phyloP scores from a whole-genome alignment of 2,329 filamentous ascomycete species.

The Aureobasidium sp. region DNA sequence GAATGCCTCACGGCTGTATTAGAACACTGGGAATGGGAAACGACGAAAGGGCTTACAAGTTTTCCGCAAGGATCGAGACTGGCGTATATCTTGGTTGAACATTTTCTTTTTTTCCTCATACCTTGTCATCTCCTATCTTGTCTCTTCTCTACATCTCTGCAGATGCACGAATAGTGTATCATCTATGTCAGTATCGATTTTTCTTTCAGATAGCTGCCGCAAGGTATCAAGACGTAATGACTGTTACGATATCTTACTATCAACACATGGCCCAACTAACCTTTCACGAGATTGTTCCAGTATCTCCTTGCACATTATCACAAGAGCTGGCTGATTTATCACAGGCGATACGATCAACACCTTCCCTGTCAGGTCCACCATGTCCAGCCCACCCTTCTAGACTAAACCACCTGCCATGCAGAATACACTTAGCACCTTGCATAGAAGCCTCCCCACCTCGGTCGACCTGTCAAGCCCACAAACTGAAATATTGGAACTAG shows the following conservation, averaged over 20 bases:
- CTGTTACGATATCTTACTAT: background rate
- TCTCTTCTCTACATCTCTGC: background rate
- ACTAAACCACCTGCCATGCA: background rate
- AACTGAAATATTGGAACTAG: background rate
- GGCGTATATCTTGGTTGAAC: background rate
- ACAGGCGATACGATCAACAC: background rate
- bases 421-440: background rate
- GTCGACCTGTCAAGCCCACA: background rate
- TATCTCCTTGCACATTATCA: background rate
- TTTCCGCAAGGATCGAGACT: slow-evolving; percentile 3
- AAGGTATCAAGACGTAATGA: background rate
- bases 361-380: background rate
- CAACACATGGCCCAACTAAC: too few species aligned
- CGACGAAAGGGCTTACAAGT: background rate
- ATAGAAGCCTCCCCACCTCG: background rate
- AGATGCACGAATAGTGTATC: background rate
- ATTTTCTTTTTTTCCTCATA: background rate
- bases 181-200: background rate
- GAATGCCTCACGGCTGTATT: slow-evolving; percentile 7
- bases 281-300: background rate
- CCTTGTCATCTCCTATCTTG: background rate
- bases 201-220: background rate
- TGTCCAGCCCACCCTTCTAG: background rate
- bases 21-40: background rate
- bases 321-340: too few species aligned